Evolutionary conservation across 495 filamentous ascomycete species (phyloP).

Genomic region (Penicillium dipodomyicola): DNA sequence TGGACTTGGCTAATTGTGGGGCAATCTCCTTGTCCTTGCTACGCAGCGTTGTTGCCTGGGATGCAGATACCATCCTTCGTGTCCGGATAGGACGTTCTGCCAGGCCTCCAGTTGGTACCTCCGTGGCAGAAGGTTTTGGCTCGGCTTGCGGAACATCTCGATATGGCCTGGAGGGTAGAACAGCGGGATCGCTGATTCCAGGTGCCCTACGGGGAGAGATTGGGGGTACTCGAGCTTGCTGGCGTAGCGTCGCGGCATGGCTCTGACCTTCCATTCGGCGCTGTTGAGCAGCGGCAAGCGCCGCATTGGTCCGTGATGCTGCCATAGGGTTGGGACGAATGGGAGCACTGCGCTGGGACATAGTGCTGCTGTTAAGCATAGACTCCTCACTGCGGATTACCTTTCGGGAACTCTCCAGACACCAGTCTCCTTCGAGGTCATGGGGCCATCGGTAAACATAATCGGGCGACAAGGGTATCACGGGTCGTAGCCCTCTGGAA

Average conservation of each 20-base stretch:
- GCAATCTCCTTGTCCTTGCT: constrained; percentile 30
- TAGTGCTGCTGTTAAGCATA: constrained; percentile 30
- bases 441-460: constrained; percentile 61
- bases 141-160: constrained; percentile 24
- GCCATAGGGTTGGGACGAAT: constrained; percentile 27
- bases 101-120: constrained; percentile 32
- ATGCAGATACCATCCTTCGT: constrained; percentile 38
- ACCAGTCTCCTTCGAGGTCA: constrained; percentile 43
- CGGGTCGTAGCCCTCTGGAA: constrained; percentile 63
- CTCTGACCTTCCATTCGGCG: constrained; percentile 43
- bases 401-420: constrained; percentile 33
- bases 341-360: constrained; percentile 35
- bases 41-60: constrained; percentile 35
- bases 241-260: constrained; percentile 49
- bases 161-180: constrained; percentile 14
- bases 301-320: constrained; percentile 40
- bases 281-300: constrained; percentile 44
- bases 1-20: constrained; percentile 32
- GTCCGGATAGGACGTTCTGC: constrained; percentile 46
- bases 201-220: constrained; percentile 32
- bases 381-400: constrained; percentile 30
- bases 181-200: constrained; percentile 29
- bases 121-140: constrained; percentile 1
- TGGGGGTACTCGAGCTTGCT: constrained; percentile 39
- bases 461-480: constrained; percentile 65